Evolutionary conservation across 2,329 filamentous ascomycete genomes (phyloP), one percentile per base, ranked within the genome.

Genomic region (Cladosporium colombiae): DNA sequence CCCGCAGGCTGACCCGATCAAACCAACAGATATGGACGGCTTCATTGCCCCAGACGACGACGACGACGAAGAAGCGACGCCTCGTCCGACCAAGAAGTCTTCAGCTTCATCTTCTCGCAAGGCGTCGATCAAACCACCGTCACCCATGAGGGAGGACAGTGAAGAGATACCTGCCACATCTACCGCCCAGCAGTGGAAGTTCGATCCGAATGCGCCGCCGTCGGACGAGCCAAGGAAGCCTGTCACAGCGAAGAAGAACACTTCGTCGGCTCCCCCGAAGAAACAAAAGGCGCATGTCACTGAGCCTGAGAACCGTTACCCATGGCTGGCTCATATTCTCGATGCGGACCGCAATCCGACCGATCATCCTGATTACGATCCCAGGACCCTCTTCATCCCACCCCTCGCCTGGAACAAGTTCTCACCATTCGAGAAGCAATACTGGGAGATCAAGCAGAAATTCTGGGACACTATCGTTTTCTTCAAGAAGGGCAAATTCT

Each of bases 401-500:
- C 91, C 92, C 0, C 75, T 83, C 37, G 92, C 92, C 0, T 96
- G 89, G 88, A 80, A 81, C 33, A 89, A 91, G 29, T 97, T 99
- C 76, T 96, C 93, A 0, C 87, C 94, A 0, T 99, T 99, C 70
- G 95, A 99, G 79, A 96, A 93, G 78, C 95, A 99, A 76, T 99
- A 99, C 77, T 99, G 95, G 95, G 92, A 96, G 74, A 98, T 99
- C 78, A 99, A 99, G 81, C 91, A 93, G 78, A 97, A 97, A 72
- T 91, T 96, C 70, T 98, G 92, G 91, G 93, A 97, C 70, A 97
- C 93, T 0, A 90, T 99, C 55, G 94, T 99, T 18, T 99, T 99
- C 80, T 99, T 99, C 88, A 99, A 98, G 80, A 99, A 99, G 83
- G 95, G 95, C 74, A 99, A 99, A 74, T 99, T 99, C 79, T 99